Evolutionary conservation across 768 basidiomycete species (phyloP), one percentile per base, ranked within the genome.

Genomic region (Crucibulum laeve): DNA sequence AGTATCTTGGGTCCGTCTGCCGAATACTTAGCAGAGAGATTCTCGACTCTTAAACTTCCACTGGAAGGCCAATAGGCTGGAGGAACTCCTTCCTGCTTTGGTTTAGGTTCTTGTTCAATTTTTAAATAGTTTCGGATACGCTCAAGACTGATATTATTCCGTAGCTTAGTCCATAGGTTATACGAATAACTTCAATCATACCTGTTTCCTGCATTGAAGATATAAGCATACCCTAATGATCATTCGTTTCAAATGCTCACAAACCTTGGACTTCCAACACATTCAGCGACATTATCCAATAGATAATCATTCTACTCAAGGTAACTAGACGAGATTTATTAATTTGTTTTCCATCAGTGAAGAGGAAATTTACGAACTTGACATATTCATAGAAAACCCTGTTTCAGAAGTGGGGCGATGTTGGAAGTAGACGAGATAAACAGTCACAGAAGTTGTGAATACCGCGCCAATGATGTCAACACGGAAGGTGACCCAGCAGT

Each of bases 11-110:
- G 47, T 13, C 51, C 45, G 3, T 32, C 60, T 52, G 48, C 45
- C 2, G 76, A 73, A 52, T 80, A 80, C 11, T 68, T 58, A 22
- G 79, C 78, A n/a, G 66, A 68, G 5, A 80, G 59, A 11, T 73
- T 71, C 41, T 81, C 73, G 4, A 77, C 71, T 4, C 62, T 55
- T 23, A 82, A 62, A 15, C 68, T 59, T 2, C 80, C 80, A 8
- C 71, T 73, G 4, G 77, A 62, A 1, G 80, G 79, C 79, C 80
- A 82, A 37, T 75, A 68, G 1, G 80, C 79, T 1, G 80, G 77
- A 4, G 79, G 80, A 32, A 59, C 59, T 38, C 70, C 71, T 5
- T 49, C 48, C 14, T 57, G 43, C 0, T 61, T 60, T 0, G 65
- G 4, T 18, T 14, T 18, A 14, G 25, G 25, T 22, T 42, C 41